Base-by-base conservation (phyloP, 1,139 yeast genomes). In the Geotrichum klebahnii region DNA sequence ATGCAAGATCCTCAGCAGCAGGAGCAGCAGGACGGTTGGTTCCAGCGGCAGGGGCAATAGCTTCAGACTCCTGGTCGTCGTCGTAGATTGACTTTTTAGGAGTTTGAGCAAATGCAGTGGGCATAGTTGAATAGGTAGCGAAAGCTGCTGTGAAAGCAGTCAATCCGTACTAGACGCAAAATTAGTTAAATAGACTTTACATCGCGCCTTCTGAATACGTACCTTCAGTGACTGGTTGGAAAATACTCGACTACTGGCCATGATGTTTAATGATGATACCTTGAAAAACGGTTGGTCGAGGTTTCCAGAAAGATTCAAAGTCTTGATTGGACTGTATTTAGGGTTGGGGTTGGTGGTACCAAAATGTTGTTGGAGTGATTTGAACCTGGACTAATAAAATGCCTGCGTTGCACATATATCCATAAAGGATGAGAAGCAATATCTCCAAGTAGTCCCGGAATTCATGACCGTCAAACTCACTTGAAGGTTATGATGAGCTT, bases 11-110 rank as follows among this genome's bases (percentile, higher is more conserved):
- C 56, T 73, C 68, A 52, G 73, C 62, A 57, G 75, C 76, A 28
- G 75, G 65, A 22, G 76, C 67, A n/a, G 80, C 78, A n/a, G 79
- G 70, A n/a, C 71, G 67, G 2, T 72, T 69, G 77, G 76, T 17
- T 80, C 87, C 58, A 79, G 85, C 54, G 72, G 68, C 35, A 78
- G 84, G 48, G 67, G 75, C 48, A 71, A 72, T 34, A 19, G 55
- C 54, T 9, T 45, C 38, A 67, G 67, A 41, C 35, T 57, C 59
- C 33, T 58, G 59, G 31, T 72, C 70, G 46, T 80, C 83, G 54
- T 78, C 84, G 63, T 85, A 84, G 61, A 84, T 83, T 54, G 85
- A 74, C 57, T 70, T 73, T 50, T 61, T 63, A 16, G 44, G 44
- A 17, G 64, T 48, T 8, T 47, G 59, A 9, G 63, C 63, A 19